Evolutionary conservation across 768 basidiomycete species (phyloP), one percentile per base, ranked within the genome.

Genomic region (Podaxis sp.): DNA sequence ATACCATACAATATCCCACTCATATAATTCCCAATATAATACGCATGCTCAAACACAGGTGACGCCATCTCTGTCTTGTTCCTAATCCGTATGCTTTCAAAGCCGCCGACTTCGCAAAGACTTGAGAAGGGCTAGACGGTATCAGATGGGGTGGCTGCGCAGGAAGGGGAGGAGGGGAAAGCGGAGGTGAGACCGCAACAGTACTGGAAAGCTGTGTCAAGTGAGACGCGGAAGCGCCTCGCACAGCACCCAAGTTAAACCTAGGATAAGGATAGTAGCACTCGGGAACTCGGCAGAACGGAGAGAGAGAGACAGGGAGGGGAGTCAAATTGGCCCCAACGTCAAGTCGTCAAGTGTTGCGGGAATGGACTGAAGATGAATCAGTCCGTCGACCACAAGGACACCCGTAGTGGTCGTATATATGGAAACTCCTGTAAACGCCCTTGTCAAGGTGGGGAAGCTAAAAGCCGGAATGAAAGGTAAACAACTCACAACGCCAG

Each of bases 1-100:
- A 38, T 60, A 73, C 72, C 72, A 65, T 73, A 73, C 36, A 73
- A 68, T 52, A 74, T 74, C 19, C 70, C 73, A 48, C 72, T 70
- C 66, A 74, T 68, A 49, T 72, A 74, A 63, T 69, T 74, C 38
- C 73, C 73, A 57, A 74, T 72, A 57, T 72, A 74, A 60, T 69
- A 68, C 12, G 72, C 66, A 63, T 74, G 73, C 63, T 74, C 71
- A 63, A 74, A 72, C 24, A 61, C 57, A 52, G 40, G 56, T n/a
- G 56, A 26, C 39, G 56, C 56, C 56, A 57, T 57, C 40, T 19
- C 26, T 13, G 8, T 13, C 9, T 17, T 22, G 24, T 24, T 22
- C 24, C 19, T 28, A 51, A 17, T 51, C 24, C 26, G 12, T 51
- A 24, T 15, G 9, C 4, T 26, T 26, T 24, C 19, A 51, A 13